Evolutionary conservation across 345 rosid species (phyloP).

Genomic region (Murraya paniculata): DNA sequence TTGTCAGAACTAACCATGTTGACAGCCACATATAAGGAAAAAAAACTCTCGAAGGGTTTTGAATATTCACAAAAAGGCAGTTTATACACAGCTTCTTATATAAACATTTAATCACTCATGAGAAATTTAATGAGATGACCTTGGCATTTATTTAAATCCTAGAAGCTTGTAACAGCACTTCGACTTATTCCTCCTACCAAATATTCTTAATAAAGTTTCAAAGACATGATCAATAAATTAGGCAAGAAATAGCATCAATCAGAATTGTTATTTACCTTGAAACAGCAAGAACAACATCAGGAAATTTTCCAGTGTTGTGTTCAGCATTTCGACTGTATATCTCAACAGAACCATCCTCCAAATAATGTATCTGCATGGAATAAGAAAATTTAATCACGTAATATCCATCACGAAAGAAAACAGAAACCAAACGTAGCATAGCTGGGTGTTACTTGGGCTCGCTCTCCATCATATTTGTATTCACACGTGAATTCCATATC

Average conservation of each 20-base stretch:
- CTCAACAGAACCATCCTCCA: constrained; percentile 87
- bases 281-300: constrained; percentile 73
- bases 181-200: constrained; percentile 3
- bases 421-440: constrained; percentile 3
- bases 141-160: not conserved
- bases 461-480: constrained; percentile 96
- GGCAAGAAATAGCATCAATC: not conserved
- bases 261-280: constrained; percentile 50
- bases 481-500: constrained; percentile 76
- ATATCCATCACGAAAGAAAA: constrained; percentile 5
- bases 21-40: not conserved
- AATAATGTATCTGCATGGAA: constrained; percentile 64
- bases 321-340: constrained; percentile 96
- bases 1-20: not conserved
- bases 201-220: not conserved
- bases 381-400: constrained; percentile 4
- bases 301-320: constrained; percentile 85
- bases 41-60: constrained; percentile 1
- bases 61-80: constrained; percentile 3
- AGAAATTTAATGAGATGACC: not conserved
- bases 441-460: constrained; percentile 74
- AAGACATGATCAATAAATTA: not conserved
- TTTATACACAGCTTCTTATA: not conserved
- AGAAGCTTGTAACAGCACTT: not conserved
- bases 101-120: not conserved